These are phyloP conservation scores for Malus sylvestris DNA, from an alignment of 306 rosid genomes.

Conservation along the genomic window DNA sequence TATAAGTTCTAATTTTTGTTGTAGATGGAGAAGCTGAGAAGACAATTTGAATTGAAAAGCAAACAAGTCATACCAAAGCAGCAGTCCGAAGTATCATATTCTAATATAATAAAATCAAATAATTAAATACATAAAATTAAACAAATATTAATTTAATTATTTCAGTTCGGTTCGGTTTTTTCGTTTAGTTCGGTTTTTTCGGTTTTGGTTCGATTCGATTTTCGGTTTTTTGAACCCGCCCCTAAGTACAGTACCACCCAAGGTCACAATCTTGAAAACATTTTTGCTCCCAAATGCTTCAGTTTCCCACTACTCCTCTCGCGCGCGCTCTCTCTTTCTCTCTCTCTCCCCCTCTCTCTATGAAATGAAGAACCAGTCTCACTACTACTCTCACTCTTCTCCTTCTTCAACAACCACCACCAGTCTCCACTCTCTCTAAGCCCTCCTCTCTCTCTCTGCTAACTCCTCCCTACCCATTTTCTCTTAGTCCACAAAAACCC, in stretches of 20 bases:
- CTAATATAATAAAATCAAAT: too few relatives aligned
- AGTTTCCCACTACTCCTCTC: neutral
- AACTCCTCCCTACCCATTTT: neutral
- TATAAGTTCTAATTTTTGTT: too few relatives aligned
- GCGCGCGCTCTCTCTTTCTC: neutral
- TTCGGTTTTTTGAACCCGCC: too few relatives aligned
- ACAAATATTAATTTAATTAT: too few relatives aligned
- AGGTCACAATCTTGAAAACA: neutral
- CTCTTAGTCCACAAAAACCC: neutral
- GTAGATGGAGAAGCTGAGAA: too few relatives aligned
- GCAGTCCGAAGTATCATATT: too few relatives aligned
- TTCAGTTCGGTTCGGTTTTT: too few relatives aligned
- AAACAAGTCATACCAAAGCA: too few relatives aligned
- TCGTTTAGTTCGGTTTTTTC: too few relatives aligned
- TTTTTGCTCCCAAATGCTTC: neutral
- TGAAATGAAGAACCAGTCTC: conserved; percentile 8
- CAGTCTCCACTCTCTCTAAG: neutral
- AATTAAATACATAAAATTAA: too few relatives aligned
- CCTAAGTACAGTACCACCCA: neutral
- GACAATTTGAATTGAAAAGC: too few relatives aligned
- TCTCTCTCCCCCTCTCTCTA: neutral
- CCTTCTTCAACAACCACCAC: neutral
- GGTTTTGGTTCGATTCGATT: too few relatives aligned
- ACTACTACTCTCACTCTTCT: neutral
- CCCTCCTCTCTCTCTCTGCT: neutral